phyloP scores from a whole-genome alignment of 164 flowering plant genomes.

The grape (Vitis vinifera) region ASM3070453v1 NC_081820.1:26826001-26826500 shows the following conservation, averaged over 20 bases:
- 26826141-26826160: not conserved
- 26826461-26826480: no score
- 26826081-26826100: slow-evolving; percentile 23
- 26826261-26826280: not conserved
- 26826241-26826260: not conserved
- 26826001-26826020: slow-evolving; percentile 36
- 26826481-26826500: not conserved
- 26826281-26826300: not conserved
- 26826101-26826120: not conserved
- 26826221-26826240: not conserved
- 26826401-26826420: no score
- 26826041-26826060: slow-evolving; percentile 12
- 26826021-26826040: slow-evolving; percentile 21
- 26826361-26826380: no score
- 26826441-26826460: no score
- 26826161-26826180: not conserved
- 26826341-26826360: not conserved
- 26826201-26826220: not conserved
- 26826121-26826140: no score
- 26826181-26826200: not conserved
- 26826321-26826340: not conserved
- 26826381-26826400: no score
- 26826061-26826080: slow-evolving; percentile 13
- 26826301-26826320: not conserved
- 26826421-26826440: no score